Conservation (phyloP, 2,329 filamentous ascomycete species). For the Stemphylium beticola region DNA sequence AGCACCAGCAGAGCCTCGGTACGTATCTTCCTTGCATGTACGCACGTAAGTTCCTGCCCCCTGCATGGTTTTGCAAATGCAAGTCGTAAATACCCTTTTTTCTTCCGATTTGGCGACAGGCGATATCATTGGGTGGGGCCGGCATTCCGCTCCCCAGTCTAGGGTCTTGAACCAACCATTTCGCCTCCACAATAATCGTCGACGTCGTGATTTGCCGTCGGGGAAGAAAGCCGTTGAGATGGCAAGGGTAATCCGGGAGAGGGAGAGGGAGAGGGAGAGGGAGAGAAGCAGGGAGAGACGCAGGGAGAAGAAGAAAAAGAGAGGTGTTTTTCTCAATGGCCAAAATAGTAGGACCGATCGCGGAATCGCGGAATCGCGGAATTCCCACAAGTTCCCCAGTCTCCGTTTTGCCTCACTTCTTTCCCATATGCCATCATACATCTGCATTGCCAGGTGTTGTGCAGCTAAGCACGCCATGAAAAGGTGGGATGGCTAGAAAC, state of each 20-base stretch:
- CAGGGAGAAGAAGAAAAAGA: neutral
- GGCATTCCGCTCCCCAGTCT: too few relatives aligned
- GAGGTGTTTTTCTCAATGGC: too few relatives aligned
- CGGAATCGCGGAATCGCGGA: too few relatives aligned
- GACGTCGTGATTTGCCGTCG: slow-evolving; percentile 7
- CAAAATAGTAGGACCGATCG: too few relatives aligned
- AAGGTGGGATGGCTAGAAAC: neutral
- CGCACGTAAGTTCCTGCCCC: too few relatives aligned
- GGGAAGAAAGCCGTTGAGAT: neutral
- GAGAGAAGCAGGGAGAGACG: neutral
- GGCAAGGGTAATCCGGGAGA: neutral
- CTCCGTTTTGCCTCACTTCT: neutral
- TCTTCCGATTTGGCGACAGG: too few relatives aligned
- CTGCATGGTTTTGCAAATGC: too few relatives aligned
- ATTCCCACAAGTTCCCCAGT: too few relatives aligned
- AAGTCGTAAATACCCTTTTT: too few relatives aligned
- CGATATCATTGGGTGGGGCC: too few relatives aligned
- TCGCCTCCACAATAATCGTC: neutral
- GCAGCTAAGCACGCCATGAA: neutral
- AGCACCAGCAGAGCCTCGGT: neutral
- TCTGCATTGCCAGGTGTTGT: neutral
- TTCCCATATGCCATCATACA: neutral
- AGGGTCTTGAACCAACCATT: slow-evolving; percentile 1
- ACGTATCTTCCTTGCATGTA: too few relatives aligned
- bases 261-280: too few relatives aligned